phyloP scores from a whole-genome alignment of 176 grass and related monocot species.

The Musa beccarii region DNA sequence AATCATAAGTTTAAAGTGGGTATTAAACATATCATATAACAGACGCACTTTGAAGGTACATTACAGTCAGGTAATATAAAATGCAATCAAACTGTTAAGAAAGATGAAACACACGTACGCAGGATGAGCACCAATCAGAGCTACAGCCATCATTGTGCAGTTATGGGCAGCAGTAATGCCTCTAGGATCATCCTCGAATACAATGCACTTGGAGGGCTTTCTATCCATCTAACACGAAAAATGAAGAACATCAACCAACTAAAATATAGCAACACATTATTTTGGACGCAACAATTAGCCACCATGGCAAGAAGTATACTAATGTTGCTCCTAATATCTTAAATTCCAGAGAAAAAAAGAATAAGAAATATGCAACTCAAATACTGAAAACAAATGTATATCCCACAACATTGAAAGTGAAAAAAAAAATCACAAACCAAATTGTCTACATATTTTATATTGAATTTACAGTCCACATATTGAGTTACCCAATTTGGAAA shows the following conservation, averaged over 20 bases:
- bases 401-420: too few relatives aligned
- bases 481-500: too few relatives aligned
- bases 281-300: background rate
- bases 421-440: too few relatives aligned
- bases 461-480: too few relatives aligned
- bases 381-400: background rate
- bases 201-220: slow-evolving; percentile 85
- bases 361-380: background rate
- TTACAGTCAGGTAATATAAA: background rate
- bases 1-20: too few relatives aligned
- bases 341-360: background rate
- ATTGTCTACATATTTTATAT: too few relatives aligned
- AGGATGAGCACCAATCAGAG: slow-evolving; percentile 78
- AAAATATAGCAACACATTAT: background rate
- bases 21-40: too few relatives aligned
- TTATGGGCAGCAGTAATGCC: slow-evolving; percentile 79
- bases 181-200: slow-evolving; percentile 93
- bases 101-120: slow-evolving; percentile 38
- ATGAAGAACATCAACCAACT: background rate
- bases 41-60: too few relatives aligned
- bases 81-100: background rate
- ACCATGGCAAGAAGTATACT: background rate
- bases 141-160: slow-evolving; percentile 87
- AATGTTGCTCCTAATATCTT: background rate
- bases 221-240: slow-evolving; percentile 56